Conservation (phyloP, 1,284 basidiomycete genomes). For the Apiotrichum sp. region DNA sequence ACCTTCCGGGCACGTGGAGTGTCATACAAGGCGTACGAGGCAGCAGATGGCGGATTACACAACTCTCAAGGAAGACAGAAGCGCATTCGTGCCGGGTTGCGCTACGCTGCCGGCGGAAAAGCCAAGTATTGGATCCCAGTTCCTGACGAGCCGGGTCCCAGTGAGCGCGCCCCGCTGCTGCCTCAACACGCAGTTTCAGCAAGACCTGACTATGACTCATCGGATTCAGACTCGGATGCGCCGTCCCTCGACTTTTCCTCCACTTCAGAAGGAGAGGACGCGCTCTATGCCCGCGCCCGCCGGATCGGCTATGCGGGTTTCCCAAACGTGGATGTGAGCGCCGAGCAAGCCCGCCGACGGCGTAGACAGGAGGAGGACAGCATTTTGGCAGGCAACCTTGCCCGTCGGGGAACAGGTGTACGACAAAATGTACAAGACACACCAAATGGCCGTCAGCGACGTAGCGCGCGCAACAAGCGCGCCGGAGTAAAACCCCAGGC, state of each 20-base stretch:
- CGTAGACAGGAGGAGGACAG: slow-evolving; percentile 44
- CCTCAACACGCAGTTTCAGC: slow-evolving; percentile 46
- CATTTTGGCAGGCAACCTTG: slow-evolving; percentile 56
- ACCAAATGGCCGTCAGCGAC: slow-evolving; percentile 20
- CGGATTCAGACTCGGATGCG: slow-evolving; percentile 44
- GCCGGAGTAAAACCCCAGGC: slow-evolving; percentile 8
- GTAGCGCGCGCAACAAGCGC: slow-evolving; percentile 22
- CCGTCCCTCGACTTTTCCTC: slow-evolving; percentile 40
- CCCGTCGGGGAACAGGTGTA: neutral
- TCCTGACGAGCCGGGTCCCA: slow-evolving; percentile 45
- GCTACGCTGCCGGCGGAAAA: slow-evolving; percentile 82
- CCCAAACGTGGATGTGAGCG: slow-evolving; percentile 77
- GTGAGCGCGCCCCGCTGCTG: slow-evolving; percentile 60
- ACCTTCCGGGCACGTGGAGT: slow-evolving; percentile 85
- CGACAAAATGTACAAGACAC: neutral
- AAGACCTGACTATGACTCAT: slow-evolving; percentile 21
- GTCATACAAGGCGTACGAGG: slow-evolving; percentile 92
- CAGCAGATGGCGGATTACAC: slow-evolving; percentile 86
- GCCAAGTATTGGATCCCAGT: slow-evolving; percentile 85
- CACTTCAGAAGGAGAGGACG: slow-evolving; percentile 51
- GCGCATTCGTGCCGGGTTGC: slow-evolving; percentile 78
- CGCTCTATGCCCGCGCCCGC: slow-evolving; percentile 59
- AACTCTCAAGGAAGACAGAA: slow-evolving; percentile 71
- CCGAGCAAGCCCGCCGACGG: slow-evolving; percentile 35
- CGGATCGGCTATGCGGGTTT: slow-evolving; percentile 89